Conservation (phyloP, 2,329 filamentous ascomycete species). For the Cytospora chrysosperma region DNA sequence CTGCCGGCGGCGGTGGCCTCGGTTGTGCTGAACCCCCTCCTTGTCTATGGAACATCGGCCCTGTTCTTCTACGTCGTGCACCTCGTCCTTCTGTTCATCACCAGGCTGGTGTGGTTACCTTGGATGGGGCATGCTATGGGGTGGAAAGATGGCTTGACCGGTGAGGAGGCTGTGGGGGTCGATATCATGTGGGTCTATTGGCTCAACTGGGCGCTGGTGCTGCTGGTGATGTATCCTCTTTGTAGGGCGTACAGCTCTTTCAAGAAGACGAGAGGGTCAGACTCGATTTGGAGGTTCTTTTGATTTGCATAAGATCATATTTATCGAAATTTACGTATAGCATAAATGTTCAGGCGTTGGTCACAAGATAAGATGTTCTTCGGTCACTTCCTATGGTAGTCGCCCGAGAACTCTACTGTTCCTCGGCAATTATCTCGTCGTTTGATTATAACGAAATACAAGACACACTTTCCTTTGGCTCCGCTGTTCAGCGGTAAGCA, state of each 20-base stretch:
- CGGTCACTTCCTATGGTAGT: no score
- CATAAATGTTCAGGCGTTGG: neutral
- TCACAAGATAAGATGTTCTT: neutral
- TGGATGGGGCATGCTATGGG: slow-evolving; percentile 38
- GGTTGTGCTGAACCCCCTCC: slow-evolving; percentile 35
- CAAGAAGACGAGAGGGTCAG: slow-evolving; percentile 40
- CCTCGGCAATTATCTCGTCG: no score
- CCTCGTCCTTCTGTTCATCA: slow-evolving; percentile 34
- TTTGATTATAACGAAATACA: neutral
- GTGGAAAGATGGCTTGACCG: slow-evolving; percentile 30
- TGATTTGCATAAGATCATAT: slow-evolving; percentile 26
- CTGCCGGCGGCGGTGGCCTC: slow-evolving; percentile 34
- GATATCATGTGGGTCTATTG: slow-evolving; percentile 40
- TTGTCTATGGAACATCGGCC: slow-evolving; percentile 46
- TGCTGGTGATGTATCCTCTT: slow-evolving; percentile 42
- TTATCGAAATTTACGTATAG: neutral
- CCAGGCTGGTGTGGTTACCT: slow-evolving; percentile 29
- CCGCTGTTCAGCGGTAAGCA: neutral
- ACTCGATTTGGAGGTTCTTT: slow-evolving; percentile 49
- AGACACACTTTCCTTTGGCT: neutral
- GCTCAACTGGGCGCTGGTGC: slow-evolving; percentile 35
- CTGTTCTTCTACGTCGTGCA: slow-evolving; percentile 47
- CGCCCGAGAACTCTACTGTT: no score
- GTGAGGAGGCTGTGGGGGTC: slow-evolving; percentile 33
- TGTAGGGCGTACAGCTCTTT: slow-evolving; percentile 44